Conservation (phyloP, 176 grass and related monocot species). For the Oryza officinalis region DNA sequence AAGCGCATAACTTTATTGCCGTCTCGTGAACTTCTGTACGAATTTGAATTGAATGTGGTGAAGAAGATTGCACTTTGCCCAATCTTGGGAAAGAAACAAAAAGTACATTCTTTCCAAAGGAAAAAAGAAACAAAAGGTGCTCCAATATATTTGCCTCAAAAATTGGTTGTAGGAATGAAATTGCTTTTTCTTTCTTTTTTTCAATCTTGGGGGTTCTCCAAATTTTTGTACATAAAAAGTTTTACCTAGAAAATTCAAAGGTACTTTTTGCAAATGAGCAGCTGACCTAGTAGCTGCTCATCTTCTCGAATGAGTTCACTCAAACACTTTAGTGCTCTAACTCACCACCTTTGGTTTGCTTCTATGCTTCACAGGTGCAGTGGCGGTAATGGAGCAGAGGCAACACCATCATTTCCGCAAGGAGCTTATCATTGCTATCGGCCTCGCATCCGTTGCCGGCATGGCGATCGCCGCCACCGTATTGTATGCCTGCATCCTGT, state of each 20-base stretch:
- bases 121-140: background rate
- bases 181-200: background rate
- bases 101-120: background rate
- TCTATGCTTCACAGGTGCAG: constrained; percentile 25
- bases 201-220: background rate
- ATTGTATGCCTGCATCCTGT: constrained; percentile 61
- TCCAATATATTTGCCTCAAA: constrained; percentile 7
- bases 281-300: background rate
- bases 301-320: background rate
- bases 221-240: background rate
- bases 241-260: background rate
- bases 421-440: constrained; percentile 64
- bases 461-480: constrained; percentile 41
- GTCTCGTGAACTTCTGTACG: background rate
- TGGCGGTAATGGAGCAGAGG: constrained; percentile 42
- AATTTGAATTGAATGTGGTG: background rate
- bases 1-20: background rate
- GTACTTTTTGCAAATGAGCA: background rate
- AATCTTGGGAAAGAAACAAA: background rate
- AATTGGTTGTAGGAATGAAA: background rate
- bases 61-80: background rate
- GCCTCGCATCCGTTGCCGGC: constrained; percentile 58
- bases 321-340: background rate
- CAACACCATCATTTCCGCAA: constrained; percentile 59
- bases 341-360: constrained; percentile 2